Conservation (phyloP, 108 stramenopile species). For the Nitzschia sp. region DNA sequence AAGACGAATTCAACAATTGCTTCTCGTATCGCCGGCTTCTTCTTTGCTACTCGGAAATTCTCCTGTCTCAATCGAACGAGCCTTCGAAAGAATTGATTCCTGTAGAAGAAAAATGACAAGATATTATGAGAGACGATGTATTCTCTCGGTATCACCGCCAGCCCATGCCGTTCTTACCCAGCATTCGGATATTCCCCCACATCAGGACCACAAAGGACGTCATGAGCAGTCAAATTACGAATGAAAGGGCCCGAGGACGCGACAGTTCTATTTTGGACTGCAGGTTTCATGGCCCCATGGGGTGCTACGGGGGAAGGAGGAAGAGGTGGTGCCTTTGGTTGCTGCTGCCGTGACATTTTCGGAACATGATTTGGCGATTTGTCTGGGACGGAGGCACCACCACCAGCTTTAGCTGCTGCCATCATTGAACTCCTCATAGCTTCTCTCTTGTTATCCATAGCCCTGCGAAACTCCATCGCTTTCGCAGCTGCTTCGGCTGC, state of each 20-base stretch:
- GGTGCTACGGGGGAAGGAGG: neutral
- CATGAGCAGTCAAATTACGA: neutral
- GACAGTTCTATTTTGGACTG: neutral
- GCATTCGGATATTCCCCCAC: neutral
- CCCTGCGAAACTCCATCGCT: neutral
- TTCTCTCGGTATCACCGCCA: neutral
- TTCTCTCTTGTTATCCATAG: neutral
- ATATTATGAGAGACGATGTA: neutral
- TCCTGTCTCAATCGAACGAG: conserved; percentile 7
- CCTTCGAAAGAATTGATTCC: conserved; percentile 13
- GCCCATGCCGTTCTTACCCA: neutral
- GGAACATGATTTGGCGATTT: neutral
- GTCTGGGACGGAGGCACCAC: too few relatives aligned
- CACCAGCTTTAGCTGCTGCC: neutral
- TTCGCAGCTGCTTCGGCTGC: neutral
- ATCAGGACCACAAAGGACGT: neutral
- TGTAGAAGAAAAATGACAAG: neutral
- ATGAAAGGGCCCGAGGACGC: neutral
- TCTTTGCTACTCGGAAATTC: neutral
- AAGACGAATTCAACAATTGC: neutral
- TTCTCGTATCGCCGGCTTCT: neutral
- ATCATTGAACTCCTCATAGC: too few relatives aligned
- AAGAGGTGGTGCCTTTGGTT: neutral
- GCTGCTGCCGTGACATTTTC: neutral
- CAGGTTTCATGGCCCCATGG: neutral